Base-by-base conservation (phyloP, 148 eudicot species). In the Silene conica region DNA sequence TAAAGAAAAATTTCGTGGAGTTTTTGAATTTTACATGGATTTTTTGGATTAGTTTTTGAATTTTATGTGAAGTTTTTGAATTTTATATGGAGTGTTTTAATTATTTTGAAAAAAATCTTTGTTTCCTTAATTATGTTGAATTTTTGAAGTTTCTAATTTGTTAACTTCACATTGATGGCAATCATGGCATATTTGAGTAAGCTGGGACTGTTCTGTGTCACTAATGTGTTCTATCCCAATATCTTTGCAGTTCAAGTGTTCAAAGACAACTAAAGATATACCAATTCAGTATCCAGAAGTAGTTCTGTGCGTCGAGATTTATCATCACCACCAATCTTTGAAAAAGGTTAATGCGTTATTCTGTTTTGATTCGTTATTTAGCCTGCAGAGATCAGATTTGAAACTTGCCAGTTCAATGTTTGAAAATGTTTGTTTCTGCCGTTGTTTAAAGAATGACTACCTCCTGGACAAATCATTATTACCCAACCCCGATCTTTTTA, bases 291-390 rank as follows among this genome's bases (percentile, higher is more conserved):
- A 85, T 80, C 89, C 90, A 59, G 97, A 95, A 74, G 77, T 82
- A 18, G 73, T 92, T 75, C 89, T 95, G 45, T 85, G 87, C 48
- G 56, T 95, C 16, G 99, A 95, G 84, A 81, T 95, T 74, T 90
- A 90, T 78, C 89, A 85, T 70, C 80, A 78, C 82, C 85, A 77
- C 70, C 63, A 57, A 67, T 58, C 78, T 11, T 74, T 77, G 81
- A 21, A 38, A 52, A 88, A 87, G 93, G 97, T 90, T 6, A 28
- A 59, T 10, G 57, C 4, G 14, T 67, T 21, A 5, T 8, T 57
- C 34, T 28, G 19, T 60, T 77, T 54, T 62, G 61, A 19, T 31
- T 20, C 57, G 23, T 43, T 56, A 3, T 18, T 8, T 43, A 19
- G 19, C 48, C 18, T 74, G 58, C 43, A 22, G 23, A 50, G 20